Conservation (phyloP, 768 basidiomycete genomes). For the Terana coerulea region DNA sequence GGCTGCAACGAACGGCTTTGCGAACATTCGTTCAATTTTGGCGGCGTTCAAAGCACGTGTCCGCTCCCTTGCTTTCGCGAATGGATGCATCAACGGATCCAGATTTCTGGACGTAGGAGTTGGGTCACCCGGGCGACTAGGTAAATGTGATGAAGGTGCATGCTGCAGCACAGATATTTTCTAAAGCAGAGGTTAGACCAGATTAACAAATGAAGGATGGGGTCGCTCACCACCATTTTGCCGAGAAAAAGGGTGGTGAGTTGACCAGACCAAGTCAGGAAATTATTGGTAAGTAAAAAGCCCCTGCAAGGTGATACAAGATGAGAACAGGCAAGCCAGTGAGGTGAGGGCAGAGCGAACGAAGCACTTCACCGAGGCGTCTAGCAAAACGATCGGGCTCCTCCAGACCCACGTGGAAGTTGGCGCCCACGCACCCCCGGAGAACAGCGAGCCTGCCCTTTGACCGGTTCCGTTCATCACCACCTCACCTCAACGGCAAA, state of each 20-base stretch:
- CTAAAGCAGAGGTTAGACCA: slow-evolving; percentile 31
- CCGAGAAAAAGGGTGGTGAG: not conserved
- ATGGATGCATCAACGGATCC: slow-evolving; percentile 93
- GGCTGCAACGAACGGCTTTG: slow-evolving; percentile 91
- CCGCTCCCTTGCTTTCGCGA: slow-evolving; percentile 88
- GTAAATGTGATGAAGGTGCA: slow-evolving; percentile 71
- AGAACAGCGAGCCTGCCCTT: not conserved
- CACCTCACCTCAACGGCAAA: not conserved
- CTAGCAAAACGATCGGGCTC: not conserved
- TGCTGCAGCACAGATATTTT: slow-evolving; percentile 88
- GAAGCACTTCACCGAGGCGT: not conserved
- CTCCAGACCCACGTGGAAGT: not conserved
- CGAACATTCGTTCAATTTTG: slow-evolving; percentile 96
- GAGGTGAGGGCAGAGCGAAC: too few relatives aligned
- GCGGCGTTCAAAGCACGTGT: slow-evolving; percentile 91
- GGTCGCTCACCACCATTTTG: slow-evolving; percentile 3
- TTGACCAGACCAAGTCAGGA: not conserved
- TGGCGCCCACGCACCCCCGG: not conserved
- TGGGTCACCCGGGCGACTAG: slow-evolving; percentile 73
- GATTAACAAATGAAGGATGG: not conserved
- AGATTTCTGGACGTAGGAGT: slow-evolving; percentile 90
- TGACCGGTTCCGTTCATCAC: not conserved
- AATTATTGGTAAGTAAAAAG: not conserved
- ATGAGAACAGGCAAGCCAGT: not conserved
- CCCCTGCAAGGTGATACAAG: too few relatives aligned